Evolutionary conservation across 495 filamentous ascomycete species (phyloP), one percentile per base, ranked within the genome.

Genomic region (Choiromyces venosus): DNA sequence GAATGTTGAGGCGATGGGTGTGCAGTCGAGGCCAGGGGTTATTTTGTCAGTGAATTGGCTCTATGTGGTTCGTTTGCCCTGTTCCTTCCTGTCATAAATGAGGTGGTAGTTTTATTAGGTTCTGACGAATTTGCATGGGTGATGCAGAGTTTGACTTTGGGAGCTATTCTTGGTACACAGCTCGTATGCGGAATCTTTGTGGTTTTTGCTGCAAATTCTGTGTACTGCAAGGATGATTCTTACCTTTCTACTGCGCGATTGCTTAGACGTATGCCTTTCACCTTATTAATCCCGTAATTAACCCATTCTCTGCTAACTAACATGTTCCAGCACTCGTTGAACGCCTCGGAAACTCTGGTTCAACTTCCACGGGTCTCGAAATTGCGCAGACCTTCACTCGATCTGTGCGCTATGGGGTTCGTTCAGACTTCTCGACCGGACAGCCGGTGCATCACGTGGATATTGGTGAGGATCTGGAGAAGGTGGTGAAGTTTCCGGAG

Each of bases 221-320:
- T 81, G 10, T 76, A 71, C 68, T 81, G 79, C 39, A 81, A 81
- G 70, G 79, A 81, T 40, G 79, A 81, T 39, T 82, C 79, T 16
- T 81, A 69, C 37, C 79, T 81, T 66, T 72, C 74, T 0, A 81
- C 76, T 2, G 76, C 79, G 14, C 76, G 79, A 21, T 37, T 81
- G 18, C 76, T 81, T 65, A 67, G 79, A 56, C 79, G 78, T 80
- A 68, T 73, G 72, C 56, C 18, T 37, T n/a, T 40, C 18, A 16
- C 21, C 3, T 16, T 36, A 21, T 18, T 4, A 40, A 33, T n/a
- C 35, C 38, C 25, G 21, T 40, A 35, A n/a, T n/a, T n/a, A n/a
- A n/a, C n/a, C 40, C 1, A 9, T 37, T 1, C 29, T 33, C 21
- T 67, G 25, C 67, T 67, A 66, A 68, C 19, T 18, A 46, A 72